A percentile compares a stretch with the other conserved stretches of the same genome.
phyloP scores from a whole-genome alignment of 2,329 filamentous ascomycete species.

The Fusarium heterosporum region DNA sequence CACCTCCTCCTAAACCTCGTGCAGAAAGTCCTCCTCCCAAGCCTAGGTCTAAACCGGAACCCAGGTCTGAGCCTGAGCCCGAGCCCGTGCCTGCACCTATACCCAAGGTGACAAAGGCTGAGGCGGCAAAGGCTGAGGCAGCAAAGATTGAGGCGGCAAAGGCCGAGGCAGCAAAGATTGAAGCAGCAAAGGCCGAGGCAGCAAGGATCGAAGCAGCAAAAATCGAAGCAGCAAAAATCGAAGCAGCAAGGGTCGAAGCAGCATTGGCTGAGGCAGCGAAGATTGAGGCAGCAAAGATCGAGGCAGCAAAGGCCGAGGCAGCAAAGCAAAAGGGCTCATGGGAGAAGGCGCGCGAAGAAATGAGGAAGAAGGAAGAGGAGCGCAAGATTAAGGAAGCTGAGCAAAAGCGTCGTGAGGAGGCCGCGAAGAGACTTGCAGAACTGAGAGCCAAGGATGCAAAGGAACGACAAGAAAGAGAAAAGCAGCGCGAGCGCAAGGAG shows the following conservation, averaged over 20 bases:
- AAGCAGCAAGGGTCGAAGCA: background rate
- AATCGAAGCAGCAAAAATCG: background rate
- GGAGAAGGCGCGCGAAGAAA: constrained; percentile 78
- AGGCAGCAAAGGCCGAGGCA: constrained; percentile 44
- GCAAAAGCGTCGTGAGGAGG: constrained; percentile 68
- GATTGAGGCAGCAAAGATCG: background rate
- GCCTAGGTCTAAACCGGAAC: constrained; percentile 34
- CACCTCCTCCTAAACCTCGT: constrained; percentile 40
- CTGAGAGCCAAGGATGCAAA: constrained; percentile 67
- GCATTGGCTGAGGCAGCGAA: background rate
- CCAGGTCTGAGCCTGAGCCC: constrained; percentile 23
- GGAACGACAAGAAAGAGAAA: constrained; percentile 58
- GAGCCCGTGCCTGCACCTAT: background rate
- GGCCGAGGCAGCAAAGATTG: background rate
- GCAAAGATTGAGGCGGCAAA: background rate
- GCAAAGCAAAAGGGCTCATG: constrained; percentile 63
- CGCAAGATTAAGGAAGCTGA: constrained; percentile 71
- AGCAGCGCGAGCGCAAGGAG: constrained; percentile 53
- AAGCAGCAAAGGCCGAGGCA: background rate
- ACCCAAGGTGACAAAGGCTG: background rate
- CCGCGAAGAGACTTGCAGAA: constrained; percentile 64
- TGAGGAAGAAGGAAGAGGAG: constrained; percentile 71
- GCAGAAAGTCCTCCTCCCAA: constrained; percentile 36
- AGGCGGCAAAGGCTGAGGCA: background rate
- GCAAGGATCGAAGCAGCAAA: background rate